phyloP scores from a whole-genome alignment of 1,284 basidiomycete species.

The Schizophyllum amplum region DNA sequence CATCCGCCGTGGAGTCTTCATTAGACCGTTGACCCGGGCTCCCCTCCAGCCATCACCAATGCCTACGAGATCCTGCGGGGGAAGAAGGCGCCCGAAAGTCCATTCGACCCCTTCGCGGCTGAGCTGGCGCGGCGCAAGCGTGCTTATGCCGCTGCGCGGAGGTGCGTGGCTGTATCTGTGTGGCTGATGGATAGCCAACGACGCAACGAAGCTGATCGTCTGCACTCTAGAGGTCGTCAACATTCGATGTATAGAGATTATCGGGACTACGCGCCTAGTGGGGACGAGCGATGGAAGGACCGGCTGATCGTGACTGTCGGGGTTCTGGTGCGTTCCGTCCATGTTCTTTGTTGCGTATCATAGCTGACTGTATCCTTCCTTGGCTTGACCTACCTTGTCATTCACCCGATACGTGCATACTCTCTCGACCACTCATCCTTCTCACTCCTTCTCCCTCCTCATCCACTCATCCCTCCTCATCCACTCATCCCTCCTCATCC shows the following conservation, averaged over 20 bases:
- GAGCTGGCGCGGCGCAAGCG: not conserved
- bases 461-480: too few relatives aligned
- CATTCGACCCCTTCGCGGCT: not conserved
- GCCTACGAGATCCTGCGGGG: slow-evolving; percentile 39
- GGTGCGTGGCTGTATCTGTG: not conserved
- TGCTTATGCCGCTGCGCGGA: not conserved
- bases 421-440: too few relatives aligned
- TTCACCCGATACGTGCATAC: too few relatives aligned
- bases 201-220: too few relatives aligned
- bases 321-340: not conserved
- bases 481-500: not conserved
- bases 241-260: not conserved
- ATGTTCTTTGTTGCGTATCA: not conserved
- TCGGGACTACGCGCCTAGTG: not conserved
- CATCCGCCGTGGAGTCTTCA: too few relatives aligned
- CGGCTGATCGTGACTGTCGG: not conserved
- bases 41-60: slow-evolving; percentile 26
- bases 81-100: slow-evolving; percentile 2
- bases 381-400: not conserved
- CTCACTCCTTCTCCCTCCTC: too few relatives aligned
- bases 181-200: too few relatives aligned
- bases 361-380: not conserved
- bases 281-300: not conserved
- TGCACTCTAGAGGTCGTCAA: not conserved
- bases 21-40: too few relatives aligned